phyloP scores from a whole-genome alignment of 1,284 basidiomycete species.

The Austroboletus novae-zelandiae region DNA sequence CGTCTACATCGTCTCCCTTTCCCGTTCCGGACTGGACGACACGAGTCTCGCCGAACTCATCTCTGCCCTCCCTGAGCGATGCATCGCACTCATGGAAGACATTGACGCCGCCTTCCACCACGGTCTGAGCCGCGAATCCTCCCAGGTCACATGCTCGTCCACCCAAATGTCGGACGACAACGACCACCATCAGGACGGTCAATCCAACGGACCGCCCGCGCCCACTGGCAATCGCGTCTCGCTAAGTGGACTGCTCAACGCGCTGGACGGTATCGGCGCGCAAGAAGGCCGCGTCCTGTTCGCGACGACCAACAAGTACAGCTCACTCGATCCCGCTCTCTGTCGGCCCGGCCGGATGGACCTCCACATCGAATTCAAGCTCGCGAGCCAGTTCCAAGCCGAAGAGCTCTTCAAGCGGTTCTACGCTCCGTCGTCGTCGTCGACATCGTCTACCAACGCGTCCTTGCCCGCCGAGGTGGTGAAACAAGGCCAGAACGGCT shows the following conservation, averaged over 20 bases:
- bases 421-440: slow-evolving; percentile 45
- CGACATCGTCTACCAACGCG: slow-evolving; percentile 8
- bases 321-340: slow-evolving; percentile 66
- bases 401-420: slow-evolving; percentile 63
- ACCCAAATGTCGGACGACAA: background rate
- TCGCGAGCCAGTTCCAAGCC: slow-evolving; percentile 66
- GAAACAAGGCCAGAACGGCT: background rate
- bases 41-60: slow-evolving; percentile 57
- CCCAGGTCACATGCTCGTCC: background rate
- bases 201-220: slow-evolving; percentile 1
- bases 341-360: slow-evolving; percentile 80
- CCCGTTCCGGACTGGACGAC: slow-evolving; percentile 70
- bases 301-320: slow-evolving; percentile 74
- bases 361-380: slow-evolving; percentile 70
- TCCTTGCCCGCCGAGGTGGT: background rate
- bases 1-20: slow-evolving; percentile 75
- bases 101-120: slow-evolving; percentile 72
- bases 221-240: slow-evolving; percentile 40
- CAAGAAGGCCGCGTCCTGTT: slow-evolving; percentile 76
- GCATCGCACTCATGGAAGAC: slow-evolving; percentile 79
- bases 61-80: slow-evolving; percentile 61
- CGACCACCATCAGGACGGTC: background rate
- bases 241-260: slow-evolving; percentile 71
- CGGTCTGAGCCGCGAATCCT: slow-evolving; percentile 45
- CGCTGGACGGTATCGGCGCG: slow-evolving; percentile 72